These are phyloP conservation scores for Diutina rugosa DNA, from an alignment of 1,139 yeast genomes.

Conservation along the genomic window DNA sequence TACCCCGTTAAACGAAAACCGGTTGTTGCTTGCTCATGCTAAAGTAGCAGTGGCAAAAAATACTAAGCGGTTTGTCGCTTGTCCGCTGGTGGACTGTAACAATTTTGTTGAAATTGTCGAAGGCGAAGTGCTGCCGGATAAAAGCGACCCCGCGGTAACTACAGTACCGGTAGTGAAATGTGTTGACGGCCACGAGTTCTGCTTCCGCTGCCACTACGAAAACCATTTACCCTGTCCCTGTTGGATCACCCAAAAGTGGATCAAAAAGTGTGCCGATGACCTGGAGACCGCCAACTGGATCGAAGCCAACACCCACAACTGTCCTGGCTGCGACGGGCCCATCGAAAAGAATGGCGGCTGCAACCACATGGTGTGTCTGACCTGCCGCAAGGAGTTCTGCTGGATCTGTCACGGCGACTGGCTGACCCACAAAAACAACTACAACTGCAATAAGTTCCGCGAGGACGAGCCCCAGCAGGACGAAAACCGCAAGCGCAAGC, in stretches of 20 bases:
- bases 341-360: constrained; percentile 90
- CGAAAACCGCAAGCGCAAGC: constrained; percentile 17
- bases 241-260: constrained; percentile 56
- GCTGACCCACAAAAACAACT: constrained; percentile 55
- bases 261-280: constrained; percentile 71
- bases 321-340: constrained; percentile 50
- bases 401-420: constrained; percentile 86
- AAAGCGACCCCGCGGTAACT: constrained; percentile 2
- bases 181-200: constrained; percentile 54
- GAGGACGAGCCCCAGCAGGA: constrained; percentile 22
- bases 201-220: constrained; percentile 65
- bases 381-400: constrained; percentile 73
- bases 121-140: not conserved
- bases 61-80: constrained; percentile 48
- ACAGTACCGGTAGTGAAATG: constrained; percentile 41
- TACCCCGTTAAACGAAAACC: not conserved
- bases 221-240: constrained; percentile 85
- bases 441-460: constrained; percentile 47
- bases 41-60: constrained; percentile 39
- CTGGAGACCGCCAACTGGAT: constrained; percentile 88
- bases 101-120: constrained; percentile 16
- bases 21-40: constrained; percentile 17
- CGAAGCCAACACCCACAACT: constrained; percentile 71
- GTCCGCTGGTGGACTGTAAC: constrained; percentile 82
- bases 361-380: constrained; percentile 85